These are phyloP conservation scores for Ilyonectria mors-panacis DNA, from an alignment of 2,329 filamentous ascomycete species.

Conservation along the genomic window DNA sequence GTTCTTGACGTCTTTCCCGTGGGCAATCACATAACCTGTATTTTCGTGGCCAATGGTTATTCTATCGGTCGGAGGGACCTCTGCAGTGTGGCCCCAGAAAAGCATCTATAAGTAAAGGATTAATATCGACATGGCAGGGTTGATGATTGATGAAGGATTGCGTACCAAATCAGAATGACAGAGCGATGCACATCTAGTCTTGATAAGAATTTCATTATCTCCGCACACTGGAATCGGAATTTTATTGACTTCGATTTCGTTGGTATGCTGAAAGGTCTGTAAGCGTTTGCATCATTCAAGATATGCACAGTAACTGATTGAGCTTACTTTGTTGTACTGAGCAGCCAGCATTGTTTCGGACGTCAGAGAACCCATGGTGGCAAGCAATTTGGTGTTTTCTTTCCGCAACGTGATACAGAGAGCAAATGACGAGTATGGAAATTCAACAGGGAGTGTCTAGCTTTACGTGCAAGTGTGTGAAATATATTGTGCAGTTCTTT, in stretches of 20 bases:
- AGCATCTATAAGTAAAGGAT: slow-evolving; percentile 26
- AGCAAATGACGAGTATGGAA: too few relatives aligned
- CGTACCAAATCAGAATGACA: slow-evolving; percentile 16
- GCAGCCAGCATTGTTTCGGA: slow-evolving; percentile 26
- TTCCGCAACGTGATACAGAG: too few relatives aligned
- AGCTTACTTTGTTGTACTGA: slow-evolving; percentile 28
- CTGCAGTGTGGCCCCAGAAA: slow-evolving; percentile 37
- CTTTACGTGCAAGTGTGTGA: too few relatives aligned
- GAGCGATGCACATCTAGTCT: slow-evolving; percentile 19
- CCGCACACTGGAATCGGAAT: slow-evolving; percentile 27
- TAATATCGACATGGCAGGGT: too few relatives aligned
- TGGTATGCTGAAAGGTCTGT: slow-evolving; percentile 9
- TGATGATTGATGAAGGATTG: too few relatives aligned
- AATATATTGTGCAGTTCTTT: too few relatives aligned
- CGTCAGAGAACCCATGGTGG: slow-evolving; percentile 14
- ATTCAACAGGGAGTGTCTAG: too few relatives aligned
- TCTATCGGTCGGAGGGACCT: slow-evolving; percentile 30
- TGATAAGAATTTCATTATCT: slow-evolving; percentile 35
- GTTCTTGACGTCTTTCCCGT: slow-evolving; percentile 60
- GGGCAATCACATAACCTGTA: slow-evolving; percentile 71
- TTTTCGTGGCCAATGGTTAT: slow-evolving; percentile 71
- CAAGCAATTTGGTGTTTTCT: not conserved
- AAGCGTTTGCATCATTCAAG: not conserved
- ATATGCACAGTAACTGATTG: not conserved
- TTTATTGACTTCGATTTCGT: slow-evolving; percentile 35